phyloP scores from a whole-genome alignment of 495 filamentous ascomycete species.

The Coniosporium apollinis region DNA sequence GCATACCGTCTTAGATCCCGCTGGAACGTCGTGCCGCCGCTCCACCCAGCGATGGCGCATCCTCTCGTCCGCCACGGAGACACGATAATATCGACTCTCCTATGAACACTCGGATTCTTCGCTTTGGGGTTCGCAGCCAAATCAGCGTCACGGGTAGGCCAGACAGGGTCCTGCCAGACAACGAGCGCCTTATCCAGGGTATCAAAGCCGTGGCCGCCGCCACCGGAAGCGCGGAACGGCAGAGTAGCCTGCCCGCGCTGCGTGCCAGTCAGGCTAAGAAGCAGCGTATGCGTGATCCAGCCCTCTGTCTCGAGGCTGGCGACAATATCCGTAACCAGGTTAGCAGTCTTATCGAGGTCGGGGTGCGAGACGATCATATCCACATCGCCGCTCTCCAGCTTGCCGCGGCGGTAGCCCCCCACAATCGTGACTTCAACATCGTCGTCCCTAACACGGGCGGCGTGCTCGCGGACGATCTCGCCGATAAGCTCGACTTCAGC shows the following conservation, averaged over 20 bases:
- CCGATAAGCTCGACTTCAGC: slow-evolving; percentile 58
- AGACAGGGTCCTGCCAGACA: slow-evolving; percentile 75
- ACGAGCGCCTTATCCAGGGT: slow-evolving; percentile 80
- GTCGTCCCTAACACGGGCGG: slow-evolving; percentile 29
- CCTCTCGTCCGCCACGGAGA: slow-evolving; percentile 76
- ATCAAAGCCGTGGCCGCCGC: slow-evolving; percentile 51
- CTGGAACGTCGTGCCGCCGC: slow-evolving; percentile 76
- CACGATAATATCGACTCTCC: slow-evolving; percentile 87
- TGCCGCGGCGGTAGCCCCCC: slow-evolving; percentile 76
- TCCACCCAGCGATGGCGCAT: slow-evolving; percentile 80
- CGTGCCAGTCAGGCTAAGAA: slow-evolving; percentile 44
- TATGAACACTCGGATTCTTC: slow-evolving; percentile 59
- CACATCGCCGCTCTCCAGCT: slow-evolving; percentile 57
- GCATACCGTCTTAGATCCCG: slow-evolving; percentile 68
- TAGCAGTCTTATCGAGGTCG: slow-evolving; percentile 43
- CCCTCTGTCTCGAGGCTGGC: slow-evolving; percentile 44
- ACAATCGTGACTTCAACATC: slow-evolving; percentile 59
- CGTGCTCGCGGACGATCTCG: slow-evolving; percentile 41
- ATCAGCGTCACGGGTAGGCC: slow-evolving; percentile 25
- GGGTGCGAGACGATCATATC: slow-evolving; percentile 75
- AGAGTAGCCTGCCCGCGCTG: slow-evolving; percentile 55
- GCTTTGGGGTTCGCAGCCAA: slow-evolving; percentile 17
- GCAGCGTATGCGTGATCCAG: slow-evolving; percentile 73
- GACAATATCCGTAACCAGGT: slow-evolving; percentile 52
- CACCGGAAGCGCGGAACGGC: slow-evolving; percentile 28